phyloP scores from a whole-genome alignment of 495 filamentous ascomycete genomes.

The Bombardia bombarda region DNA sequence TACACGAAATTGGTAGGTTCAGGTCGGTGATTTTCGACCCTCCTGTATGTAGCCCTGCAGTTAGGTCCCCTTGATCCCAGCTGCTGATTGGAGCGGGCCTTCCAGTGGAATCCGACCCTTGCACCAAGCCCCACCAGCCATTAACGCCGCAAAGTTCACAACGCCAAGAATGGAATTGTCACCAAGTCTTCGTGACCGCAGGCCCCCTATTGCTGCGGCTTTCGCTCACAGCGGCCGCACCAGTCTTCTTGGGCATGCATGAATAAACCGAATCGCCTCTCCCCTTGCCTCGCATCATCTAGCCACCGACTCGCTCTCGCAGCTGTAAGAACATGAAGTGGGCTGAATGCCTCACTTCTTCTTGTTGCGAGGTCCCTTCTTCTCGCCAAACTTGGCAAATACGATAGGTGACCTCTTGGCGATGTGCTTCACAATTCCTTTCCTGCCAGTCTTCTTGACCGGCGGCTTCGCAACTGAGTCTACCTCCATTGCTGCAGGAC shows the following conservation, averaged over 20 bases:
- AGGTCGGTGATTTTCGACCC: not conserved
- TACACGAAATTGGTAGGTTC: not conserved
- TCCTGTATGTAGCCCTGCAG: not conserved
- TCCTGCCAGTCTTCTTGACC: constrained; percentile 22
- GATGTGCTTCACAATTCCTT: constrained; percentile 34
- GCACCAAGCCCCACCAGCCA: not conserved
- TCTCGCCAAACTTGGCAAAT: constrained; percentile 43
- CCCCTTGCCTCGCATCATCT: not conserved
- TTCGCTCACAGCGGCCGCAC: no score
- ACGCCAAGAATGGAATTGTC: not conserved
- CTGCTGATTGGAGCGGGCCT: constrained; percentile 1
- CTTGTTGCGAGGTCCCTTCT: constrained; percentile 26
- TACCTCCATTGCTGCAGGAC: constrained; percentile 37
- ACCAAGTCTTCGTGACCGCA: no score
- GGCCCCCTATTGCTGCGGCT: no score
- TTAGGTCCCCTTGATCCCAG: not conserved
- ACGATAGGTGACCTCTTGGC: constrained; percentile 43
- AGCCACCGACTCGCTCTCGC: not conserved
- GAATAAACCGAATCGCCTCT: not conserved
- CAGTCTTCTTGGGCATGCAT: not conserved
- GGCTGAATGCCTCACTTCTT: constrained; percentile 25
- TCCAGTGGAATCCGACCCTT: not conserved
- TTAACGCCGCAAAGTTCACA: not conserved
- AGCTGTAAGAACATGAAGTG: not conserved
- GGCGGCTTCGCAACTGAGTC: constrained; percentile 28